Conservation (phyloP, 805 yeast species). For the Wickerhamomyces bisporus region DNA sequence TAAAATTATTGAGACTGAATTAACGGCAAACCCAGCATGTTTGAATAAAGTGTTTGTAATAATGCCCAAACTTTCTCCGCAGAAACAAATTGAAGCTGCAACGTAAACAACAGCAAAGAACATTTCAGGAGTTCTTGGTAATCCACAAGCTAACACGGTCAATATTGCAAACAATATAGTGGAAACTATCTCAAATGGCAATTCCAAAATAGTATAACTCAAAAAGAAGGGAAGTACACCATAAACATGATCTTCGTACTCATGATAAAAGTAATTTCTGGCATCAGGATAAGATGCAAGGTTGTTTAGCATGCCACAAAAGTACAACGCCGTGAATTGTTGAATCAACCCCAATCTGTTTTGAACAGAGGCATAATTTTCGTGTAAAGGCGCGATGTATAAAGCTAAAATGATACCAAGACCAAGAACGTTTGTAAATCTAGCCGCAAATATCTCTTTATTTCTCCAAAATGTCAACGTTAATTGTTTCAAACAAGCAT, state of each 20-base stretch:
- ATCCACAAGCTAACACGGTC: conserved; percentile 64
- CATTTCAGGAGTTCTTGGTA: conserved; percentile 62
- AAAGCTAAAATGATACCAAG: conserved; percentile 65
- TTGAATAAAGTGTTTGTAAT: conserved; percentile 67
- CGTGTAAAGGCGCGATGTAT: conserved; percentile 56
- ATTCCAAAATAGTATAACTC: conserved; percentile 54
- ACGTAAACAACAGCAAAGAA: conserved; percentile 61
- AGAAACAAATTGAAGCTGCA: conserved; percentile 49
- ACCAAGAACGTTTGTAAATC: conserved; percentile 62
- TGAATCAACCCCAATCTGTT: conserved; percentile 75
- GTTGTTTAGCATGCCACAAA: conserved; percentile 77
- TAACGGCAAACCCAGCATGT: conserved; percentile 79
- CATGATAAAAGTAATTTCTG: conserved; percentile 74
- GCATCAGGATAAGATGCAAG: conserved; percentile 72
- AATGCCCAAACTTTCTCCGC: conserved; percentile 85
- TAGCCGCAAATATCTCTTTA: conserved; percentile 53
- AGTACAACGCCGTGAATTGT: conserved; percentile 66
- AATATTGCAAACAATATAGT: conserved; percentile 55
- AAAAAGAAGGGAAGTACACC: conserved; percentile 61
- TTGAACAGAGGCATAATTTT: conserved; percentile 45
- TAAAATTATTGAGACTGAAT: conserved; percentile 58
- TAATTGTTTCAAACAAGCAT: conserved; percentile 18
- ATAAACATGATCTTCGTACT: conserved; percentile 68
- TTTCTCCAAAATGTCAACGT: conserved; percentile 34
- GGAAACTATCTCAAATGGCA: conserved; percentile 63